A percentile compares a stretch with the other conserved stretches of the same genome.
Conservation (phyloP, 2,329 filamentous ascomycete species). For the Calycina marina region DNA sequence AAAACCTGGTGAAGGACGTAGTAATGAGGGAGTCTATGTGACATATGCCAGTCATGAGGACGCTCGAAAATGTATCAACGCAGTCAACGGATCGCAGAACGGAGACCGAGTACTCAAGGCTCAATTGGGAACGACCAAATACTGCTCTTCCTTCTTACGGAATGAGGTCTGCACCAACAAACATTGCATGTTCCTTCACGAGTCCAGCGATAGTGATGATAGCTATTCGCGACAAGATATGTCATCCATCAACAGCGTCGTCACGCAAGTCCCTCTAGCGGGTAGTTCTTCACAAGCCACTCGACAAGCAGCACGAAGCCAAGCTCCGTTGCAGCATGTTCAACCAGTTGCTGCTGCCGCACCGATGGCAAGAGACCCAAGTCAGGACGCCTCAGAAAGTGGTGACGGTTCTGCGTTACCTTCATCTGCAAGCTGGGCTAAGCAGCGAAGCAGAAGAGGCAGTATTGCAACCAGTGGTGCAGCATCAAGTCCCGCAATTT, state of each 20-base stretch:
- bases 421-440: constrained; percentile 87
- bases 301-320: constrained; percentile 32
- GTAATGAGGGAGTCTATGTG: constrained; percentile 82
- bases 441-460: constrained; percentile 49
- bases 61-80: constrained; percentile 75
- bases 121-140: constrained; percentile 82
- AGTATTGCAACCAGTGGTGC: constrained; percentile 73
- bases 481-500: constrained; percentile 69
- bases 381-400: constrained; percentile 59
- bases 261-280: constrained; percentile 54
- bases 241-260: constrained; percentile 85
- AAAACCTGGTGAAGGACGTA: constrained; percentile 46
- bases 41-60: constrained; percentile 89
- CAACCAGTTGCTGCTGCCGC: constrained; percentile 30
- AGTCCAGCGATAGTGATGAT: constrained; percentile 95
- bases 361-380: constrained; percentile 61
- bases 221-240: constrained; percentile 91
- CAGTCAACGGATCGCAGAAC: constrained; percentile 85
- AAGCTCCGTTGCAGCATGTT: constrained; percentile 21
- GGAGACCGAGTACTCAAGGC: constrained; percentile 74
- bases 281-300: constrained; percentile 38
- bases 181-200: constrained; percentile 95
- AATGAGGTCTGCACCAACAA: constrained; percentile 91
- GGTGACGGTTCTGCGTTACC: constrained; percentile 85
- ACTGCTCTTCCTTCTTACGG: constrained; percentile 91